Base-by-base conservation (phyloP, 805 yeast genomes). In the Candida awuae region DNA sequence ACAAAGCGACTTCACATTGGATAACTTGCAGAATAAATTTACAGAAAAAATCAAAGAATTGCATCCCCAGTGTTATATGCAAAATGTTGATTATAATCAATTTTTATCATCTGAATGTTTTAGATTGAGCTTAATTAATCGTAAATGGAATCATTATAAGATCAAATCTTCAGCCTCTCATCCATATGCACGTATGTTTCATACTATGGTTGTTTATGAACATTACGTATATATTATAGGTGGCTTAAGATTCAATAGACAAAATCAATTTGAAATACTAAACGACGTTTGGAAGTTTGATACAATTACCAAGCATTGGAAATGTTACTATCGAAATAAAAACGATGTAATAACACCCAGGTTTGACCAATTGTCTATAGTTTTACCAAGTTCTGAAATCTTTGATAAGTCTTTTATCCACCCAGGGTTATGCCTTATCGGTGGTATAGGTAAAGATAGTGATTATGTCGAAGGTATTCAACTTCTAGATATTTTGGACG, bases 271-370 rank as follows among this genome's bases (percentile, higher is more conserved):
- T 13, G 52, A 56, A 10, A 74, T 84, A 0, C 54, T 70, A 6
- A 78, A 78, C 49, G 92, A 84, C 48, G 56, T 80, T 19, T 84
- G 92, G 90, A 70, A 70, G 48, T 75, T 79, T 47, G 71, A 78
- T 53, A 55, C 78, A 29, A 67, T 65, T 28, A 59, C 70, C 4
- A 65, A 63, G 37, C 55, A 55, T 9, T 83, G 92, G 90, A 52
- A 53, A 1, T 65, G 75, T 34, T 51, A 80, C 3, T 67, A 66
- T 34, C 53, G 49, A 65, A 66, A 15, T 31, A 51, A 39, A 59
- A 68, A 54, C 29, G 34, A 29, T 12, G 8, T 8, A 8, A 23
- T 50, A 1, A 9, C 40, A 1, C 51, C 58, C 14, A 62, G 87
- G 39, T 80, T 61, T 51, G 70, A 71, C 42, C 84, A 77, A 51